Conservation (phyloP, 768 basidiomycete genomes). For the Amanita exitialis region DNA sequence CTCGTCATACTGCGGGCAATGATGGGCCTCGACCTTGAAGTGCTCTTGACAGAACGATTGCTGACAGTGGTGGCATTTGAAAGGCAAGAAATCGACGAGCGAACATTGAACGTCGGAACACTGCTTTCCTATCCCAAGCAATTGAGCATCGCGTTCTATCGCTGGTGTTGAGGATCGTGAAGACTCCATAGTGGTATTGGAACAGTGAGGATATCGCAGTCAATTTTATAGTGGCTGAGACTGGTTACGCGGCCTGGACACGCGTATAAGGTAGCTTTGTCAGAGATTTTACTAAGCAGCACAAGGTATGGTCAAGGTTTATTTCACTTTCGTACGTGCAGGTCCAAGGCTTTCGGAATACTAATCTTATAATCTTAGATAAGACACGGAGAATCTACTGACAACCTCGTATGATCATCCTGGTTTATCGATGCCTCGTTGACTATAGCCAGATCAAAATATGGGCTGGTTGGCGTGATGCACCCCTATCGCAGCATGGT, state of each 20-base stretch:
- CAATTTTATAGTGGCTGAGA: not conserved
- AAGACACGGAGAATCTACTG: constrained; percentile 70
- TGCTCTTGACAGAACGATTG: constrained; percentile 70
- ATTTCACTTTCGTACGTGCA: constrained; percentile 3
- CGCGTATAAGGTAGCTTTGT: constrained; percentile 1
- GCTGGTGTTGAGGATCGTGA: constrained; percentile 13
- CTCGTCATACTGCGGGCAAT: constrained; percentile 63
- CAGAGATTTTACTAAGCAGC: not conserved
- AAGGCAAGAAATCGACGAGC: constrained; percentile 76
- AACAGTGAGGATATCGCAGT: not conserved
- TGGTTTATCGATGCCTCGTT: not conserved
- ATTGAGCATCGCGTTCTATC: constrained; percentile 36
- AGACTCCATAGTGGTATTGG: constrained; percentile 9
- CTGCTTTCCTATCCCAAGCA: constrained; percentile 61
- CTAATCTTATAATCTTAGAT: constrained; percentile 28
- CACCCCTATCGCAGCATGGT: constrained; percentile 71
- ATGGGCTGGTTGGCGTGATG: constrained; percentile 74
- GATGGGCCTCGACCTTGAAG: constrained; percentile 59
- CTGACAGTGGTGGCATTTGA: constrained; percentile 77
- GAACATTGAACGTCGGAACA: constrained; percentile 59
- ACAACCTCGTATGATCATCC: constrained; percentile 49
- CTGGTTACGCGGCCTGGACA: constrained; percentile 12
- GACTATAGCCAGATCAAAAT: constrained; percentile 20
- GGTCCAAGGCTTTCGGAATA: not conserved
- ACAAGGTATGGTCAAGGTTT: constrained; percentile 4